Base-by-base conservation (phyloP, 495 filamentous ascomycete genomes). In the Aspergillus biplanus region DNA sequence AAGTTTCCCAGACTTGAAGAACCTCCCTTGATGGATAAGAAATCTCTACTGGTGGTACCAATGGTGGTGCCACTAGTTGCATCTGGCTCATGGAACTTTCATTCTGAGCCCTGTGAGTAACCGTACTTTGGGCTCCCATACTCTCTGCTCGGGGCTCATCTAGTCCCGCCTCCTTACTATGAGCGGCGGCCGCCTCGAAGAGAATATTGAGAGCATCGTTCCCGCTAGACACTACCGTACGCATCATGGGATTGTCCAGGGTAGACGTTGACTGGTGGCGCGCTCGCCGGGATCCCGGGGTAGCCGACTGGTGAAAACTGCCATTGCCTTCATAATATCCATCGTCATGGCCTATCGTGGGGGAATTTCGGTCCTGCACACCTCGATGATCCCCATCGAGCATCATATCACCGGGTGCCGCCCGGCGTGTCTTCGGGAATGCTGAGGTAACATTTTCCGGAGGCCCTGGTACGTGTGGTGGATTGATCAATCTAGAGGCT, bases 141-240 rank as follows among this genome's bases (percentile, higher is more conserved):
- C 60, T 53, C 5, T 68, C 65, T 3, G 64, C 44, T 52, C 59
- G 65, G 6, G 59, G 56, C 21, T 71, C 71, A 50, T 59, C 64
- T 0, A 57, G 37, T 5, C 58, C 62, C 15, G 69, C 65, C 37
- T 75, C 76, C 39, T 74, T 69, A 44, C 63, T 69, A 54, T 77
- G 76, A 7, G 69, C 75, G 32, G 78, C 77, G 7, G 82, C 82
- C 9, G 81, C 82, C 64, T 84, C 81, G 59, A 83, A 84, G 5
- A 84, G 70, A 48, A 84, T 80, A 59, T 83, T 83, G 11, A 84
- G 69, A 16, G 82, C 82, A 72, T 84, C 82, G 65, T 83, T 83
- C 13, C 81, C 81, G 58, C 77, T 80, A 6, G 79, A 76, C 15
- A 82, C 79, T 7, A 82, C 78, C 18, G 78, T 80, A 1, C 78